Evolutionary conservation across 2,329 filamentous ascomycete genomes (phyloP).

Genomic region (Diplodia scrobiculata): DNA sequence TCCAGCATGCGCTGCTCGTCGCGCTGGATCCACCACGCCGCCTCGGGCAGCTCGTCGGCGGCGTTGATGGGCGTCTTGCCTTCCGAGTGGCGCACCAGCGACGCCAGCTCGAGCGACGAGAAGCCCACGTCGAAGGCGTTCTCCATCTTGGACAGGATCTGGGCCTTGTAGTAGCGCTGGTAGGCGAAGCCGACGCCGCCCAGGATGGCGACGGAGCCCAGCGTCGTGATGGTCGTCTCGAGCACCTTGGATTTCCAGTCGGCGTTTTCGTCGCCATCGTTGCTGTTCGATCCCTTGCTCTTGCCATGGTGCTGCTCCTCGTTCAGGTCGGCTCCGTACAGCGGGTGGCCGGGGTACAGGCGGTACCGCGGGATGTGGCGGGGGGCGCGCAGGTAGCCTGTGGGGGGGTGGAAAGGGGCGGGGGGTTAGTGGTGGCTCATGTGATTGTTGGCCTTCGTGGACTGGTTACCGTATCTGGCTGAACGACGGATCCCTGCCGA

Average conservation of each 20-base stretch:
- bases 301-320: neutral
- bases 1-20: constrained; percentile 76
- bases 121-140: constrained; percentile 42
- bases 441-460: neutral
- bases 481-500: constrained; percentile 5
- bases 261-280: neutral
- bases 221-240: constrained; percentile 42
- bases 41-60: constrained; percentile 37
- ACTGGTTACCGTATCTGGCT: constrained; percentile 17
- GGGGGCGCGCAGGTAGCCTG: constrained; percentile 13
- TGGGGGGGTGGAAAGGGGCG: neutral
- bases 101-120: constrained; percentile 41
- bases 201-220: constrained; percentile 41
- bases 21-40: constrained; percentile 69
- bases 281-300: neutral
- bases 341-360: constrained; percentile 2
- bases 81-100: constrained; percentile 39
- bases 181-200: constrained; percentile 42
- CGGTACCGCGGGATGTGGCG: constrained; percentile 11
- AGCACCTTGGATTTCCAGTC: constrained; percentile 32
- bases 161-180: constrained; percentile 40
- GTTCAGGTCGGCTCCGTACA: neutral
- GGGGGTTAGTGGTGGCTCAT: constrained; percentile 9
- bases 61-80: constrained; percentile 35
- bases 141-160: constrained; percentile 40